Evolutionary conservation across 768 basidiomycete species (phyloP).

Genomic region (Tylopilus vinaceipallidus): DNA sequence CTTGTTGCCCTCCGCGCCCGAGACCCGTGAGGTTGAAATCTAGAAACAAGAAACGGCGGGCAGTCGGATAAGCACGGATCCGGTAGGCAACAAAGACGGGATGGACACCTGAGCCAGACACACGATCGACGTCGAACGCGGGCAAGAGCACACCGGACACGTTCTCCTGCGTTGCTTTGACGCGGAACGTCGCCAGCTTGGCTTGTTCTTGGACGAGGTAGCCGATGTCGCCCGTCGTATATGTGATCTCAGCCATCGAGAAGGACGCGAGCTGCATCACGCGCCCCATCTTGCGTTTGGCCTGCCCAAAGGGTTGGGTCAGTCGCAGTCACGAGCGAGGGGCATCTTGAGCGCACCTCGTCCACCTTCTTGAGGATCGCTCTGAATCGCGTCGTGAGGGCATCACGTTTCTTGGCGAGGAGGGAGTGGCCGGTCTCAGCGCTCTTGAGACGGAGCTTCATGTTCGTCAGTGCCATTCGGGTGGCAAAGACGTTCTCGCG

Average conservation of each 20-base stretch:
- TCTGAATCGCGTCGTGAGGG: conserved; percentile 90
- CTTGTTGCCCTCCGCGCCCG: conserved; percentile 94
- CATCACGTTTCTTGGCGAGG: conserved; percentile 97
- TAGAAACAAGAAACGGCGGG: conserved; percentile 27
- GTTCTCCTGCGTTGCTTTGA: conserved; percentile 95
- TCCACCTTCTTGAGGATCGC: conserved; percentile 96
- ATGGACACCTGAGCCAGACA: conserved; percentile 69
- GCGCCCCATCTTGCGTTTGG: conserved; percentile 97
- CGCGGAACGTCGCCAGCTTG: conserved; percentile 85
- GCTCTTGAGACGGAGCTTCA: conserved; percentile 83
- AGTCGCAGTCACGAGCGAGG: neutral
- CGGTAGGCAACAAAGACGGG: conserved; percentile 5
- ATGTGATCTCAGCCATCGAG: conserved; percentile 98
- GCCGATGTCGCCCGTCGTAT: conserved; percentile 94
- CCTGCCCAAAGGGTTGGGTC: conserved; percentile 48
- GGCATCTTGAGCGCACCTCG: conserved; percentile 60
- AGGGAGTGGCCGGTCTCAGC: conserved; percentile 95
- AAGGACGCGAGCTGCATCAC: conserved; percentile 99
- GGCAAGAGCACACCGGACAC: conserved; percentile 96
- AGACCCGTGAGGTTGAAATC: conserved; percentile 98
- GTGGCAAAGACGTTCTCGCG: conserved; percentile 96
- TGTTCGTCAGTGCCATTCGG: conserved; percentile 95
- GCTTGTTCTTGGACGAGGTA: conserved; percentile 98
- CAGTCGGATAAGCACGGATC: neutral
- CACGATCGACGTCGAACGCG: conserved; percentile 90